Evolutionary conservation across 768 basidiomycete genomes (phyloP).

Genomic region (Tulasnella sp.): DNA sequence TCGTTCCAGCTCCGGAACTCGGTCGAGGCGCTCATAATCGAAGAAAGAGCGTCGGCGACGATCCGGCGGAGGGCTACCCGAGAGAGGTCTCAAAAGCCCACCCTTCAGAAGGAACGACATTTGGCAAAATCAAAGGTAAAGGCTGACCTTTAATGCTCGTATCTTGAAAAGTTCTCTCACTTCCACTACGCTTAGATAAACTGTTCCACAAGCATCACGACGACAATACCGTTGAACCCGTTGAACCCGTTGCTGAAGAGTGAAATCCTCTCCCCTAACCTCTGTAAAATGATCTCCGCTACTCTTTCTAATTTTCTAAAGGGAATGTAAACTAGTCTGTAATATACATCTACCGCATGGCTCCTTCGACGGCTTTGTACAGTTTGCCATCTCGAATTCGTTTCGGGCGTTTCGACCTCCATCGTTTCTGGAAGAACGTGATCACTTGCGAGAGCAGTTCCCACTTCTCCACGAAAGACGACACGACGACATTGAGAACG

Average conservation of each 20-base stretch:
- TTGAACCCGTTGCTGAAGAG: no score
- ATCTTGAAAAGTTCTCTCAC: not conserved
- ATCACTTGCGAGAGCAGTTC: constrained; percentile 43
- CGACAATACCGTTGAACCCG: no score
- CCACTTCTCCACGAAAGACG: constrained; percentile 70
- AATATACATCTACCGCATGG: constrained; percentile 31
- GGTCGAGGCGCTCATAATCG: not conserved
- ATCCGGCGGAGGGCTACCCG: not conserved
- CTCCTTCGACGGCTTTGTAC: constrained; percentile 79
- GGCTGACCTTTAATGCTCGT: not conserved
- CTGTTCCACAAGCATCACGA: not conserved
- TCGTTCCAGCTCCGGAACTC: not conserved
- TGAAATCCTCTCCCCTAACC: no score
- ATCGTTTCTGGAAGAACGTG: constrained; percentile 28
- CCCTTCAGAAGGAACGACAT: not conserved
- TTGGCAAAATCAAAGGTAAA: not conserved
- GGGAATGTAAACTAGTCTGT: no score
- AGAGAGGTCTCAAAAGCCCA: not conserved
- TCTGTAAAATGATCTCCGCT: not conserved
- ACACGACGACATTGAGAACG: constrained; percentile 55
- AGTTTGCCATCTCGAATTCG: constrained; percentile 54
- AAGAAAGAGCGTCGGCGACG: not conserved
- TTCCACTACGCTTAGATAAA: not conserved
- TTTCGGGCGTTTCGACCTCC: constrained; percentile 29
- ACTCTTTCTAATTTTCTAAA: no score